Percentiles rank a stretch among this genome's conserved stretches.
Evolutionary conservation across 2,329 filamentous ascomycete genomes (phyloP).

Genomic region (Cadophora gregata): DNA sequence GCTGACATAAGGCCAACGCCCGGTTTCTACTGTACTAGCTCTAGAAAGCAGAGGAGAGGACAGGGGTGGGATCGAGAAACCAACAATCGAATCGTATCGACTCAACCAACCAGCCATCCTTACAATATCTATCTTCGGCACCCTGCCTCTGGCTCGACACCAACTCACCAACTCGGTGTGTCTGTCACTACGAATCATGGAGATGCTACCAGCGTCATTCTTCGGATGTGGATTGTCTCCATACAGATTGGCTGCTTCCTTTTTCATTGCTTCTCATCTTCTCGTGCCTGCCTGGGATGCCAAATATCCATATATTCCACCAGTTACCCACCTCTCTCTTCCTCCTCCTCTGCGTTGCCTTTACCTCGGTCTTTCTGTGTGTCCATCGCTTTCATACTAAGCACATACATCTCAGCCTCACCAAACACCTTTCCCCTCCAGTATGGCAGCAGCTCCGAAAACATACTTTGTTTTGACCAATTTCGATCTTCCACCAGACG

Average conservation of each 20-base stretch:
- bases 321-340: background rate
- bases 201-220: background rate
- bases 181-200: background rate
- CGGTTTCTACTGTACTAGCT: background rate
- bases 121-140: background rate
- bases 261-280: background rate
- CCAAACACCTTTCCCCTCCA: background rate
- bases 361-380: background rate
- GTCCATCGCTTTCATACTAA: background rate
- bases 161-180: constrained; percentile 13
- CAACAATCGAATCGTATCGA: too few species aligned
- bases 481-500: background rate
- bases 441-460: background rate
- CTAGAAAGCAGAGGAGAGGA: too few species aligned
- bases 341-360: background rate
- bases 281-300: background rate
- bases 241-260: background rate
- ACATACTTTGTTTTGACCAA: constrained; percentile 6
- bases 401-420: background rate
- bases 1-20: constrained; percentile 7
- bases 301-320: background rate
- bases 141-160: background rate
- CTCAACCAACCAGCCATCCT: background rate
- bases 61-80: too few species aligned
- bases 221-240: background rate